phyloP scores from a whole-genome alignment of 768 basidiomycete genomes.

The Pulveroboletus sp. region DNA sequence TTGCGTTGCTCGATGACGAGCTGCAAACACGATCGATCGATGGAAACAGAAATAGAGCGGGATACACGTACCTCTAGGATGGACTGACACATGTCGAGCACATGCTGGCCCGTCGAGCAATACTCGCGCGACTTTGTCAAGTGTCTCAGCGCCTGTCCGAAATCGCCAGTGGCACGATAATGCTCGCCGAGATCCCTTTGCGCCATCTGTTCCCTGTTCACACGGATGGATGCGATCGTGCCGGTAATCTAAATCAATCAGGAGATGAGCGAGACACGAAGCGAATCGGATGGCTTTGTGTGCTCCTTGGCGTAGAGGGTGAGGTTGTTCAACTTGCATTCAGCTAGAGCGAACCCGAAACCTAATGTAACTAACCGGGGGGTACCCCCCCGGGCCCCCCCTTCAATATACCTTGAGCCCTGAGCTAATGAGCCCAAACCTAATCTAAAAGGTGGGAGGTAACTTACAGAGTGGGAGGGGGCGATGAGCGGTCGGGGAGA shows the following conservation, averaged over 20 bases:
- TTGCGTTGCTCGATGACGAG: conserved; percentile 82
- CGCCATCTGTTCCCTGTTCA: conserved; percentile 90
- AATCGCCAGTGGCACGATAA: conserved; percentile 71
- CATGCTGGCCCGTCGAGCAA: conserved; percentile 85
- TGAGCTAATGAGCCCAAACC: too few relatives aligned
- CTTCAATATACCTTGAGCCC: too few relatives aligned
- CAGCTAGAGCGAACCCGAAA: too few relatives aligned
- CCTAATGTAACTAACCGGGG: too few relatives aligned
- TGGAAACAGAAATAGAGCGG: too few relatives aligned
- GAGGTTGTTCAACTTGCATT: conserved; percentile 65
- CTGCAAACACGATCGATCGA: too few relatives aligned
- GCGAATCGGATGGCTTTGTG: conserved; percentile 48
- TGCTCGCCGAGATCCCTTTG: conserved; percentile 85
- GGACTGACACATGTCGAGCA: conserved; percentile 89
- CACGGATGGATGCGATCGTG: conserved; percentile 77
- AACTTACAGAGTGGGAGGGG: too few relatives aligned
- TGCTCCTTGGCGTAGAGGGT: conserved; percentile 74
- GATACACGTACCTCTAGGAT: conserved; percentile 62
- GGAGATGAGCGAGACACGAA: not conserved
- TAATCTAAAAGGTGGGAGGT: too few relatives aligned
- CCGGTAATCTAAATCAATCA: conserved; percentile 57
- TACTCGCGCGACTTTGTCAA: conserved; percentile 89
- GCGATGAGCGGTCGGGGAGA: too few relatives aligned
- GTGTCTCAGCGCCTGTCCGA: conserved; percentile 71
- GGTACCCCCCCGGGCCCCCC: too few relatives aligned